Base-by-base conservation (phyloP, 495 filamentous ascomycete species). In the Daldinia bambusicola region DNA sequence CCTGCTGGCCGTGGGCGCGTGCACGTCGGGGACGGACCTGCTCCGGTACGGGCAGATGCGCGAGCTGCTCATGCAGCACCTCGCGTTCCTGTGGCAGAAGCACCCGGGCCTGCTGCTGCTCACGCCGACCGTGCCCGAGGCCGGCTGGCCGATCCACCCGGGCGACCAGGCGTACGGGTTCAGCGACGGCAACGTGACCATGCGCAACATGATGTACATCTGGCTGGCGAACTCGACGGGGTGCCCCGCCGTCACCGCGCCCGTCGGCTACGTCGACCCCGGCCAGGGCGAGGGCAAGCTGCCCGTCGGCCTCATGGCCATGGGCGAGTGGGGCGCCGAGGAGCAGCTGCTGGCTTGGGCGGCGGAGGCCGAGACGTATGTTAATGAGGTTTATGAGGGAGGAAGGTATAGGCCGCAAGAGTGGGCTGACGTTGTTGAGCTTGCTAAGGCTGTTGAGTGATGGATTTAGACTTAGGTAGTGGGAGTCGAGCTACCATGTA, bases 271-370 rank as follows among this genome's bases (percentile, higher is more conserved):
- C 80, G 86, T 80, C 9, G 79, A 84, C 16, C 84, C 87, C 53
- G 68, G 83, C 55, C 74, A 78, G 48, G 83, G 81, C 7, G 74
- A 78, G 67, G 83, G 82, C 1, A 77, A 75, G 50, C 37, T 87
- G 36, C 94, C 95, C 0, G 84, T 97, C 26, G 93, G 93, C n/a
- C 63, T 97, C 61, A 95, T 94, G 92, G 95, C 89, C 2, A 92
- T 95, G 88, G 89, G 86, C 0, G 92, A 97, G 79, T 97, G 95
- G 95, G 93, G 93, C 0, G 82, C 77, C 12, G 95, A 98, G 78
- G 93, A 96, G 72, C 86, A 85, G 41, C 77, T 97, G 76, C 80
- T 98, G 53, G 87, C 81, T 57, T 94, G 90, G 81, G 93, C 92
- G 55, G 85, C 85, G 62, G 89, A 92, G 74, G 85, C 83, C 0